Base-by-base conservation (phyloP, 2,329 filamentous ascomycete genomes). In the Alternaria alternata region DNA sequence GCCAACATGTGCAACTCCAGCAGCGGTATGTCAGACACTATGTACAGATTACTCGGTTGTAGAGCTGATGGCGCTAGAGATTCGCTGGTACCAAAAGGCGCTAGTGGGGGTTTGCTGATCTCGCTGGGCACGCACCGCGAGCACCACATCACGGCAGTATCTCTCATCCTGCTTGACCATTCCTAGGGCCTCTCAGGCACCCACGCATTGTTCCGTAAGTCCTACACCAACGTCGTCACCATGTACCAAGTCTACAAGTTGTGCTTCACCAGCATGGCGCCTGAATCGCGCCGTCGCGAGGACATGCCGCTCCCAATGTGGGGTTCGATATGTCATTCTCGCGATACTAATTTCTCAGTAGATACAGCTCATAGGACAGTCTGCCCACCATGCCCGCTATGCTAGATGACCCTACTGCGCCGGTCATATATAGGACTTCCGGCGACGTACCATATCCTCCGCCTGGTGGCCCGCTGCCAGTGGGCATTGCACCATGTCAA, bases 331-430 rank as follows among this genome's bases (percentile, higher is more conserved):
- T 51, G 47, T 48, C 41, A 24, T 32, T 18, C 49, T 14, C 42
- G 47, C 38, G 30, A 56, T 48, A 51, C 60, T 67, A 43, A 67
- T 54, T 22, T 49, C 46, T 38, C 8, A 12, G 14, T 24, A 42
- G 34, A 36, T 20, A 34, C 32, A 49, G 22, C 39, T 39, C 41
- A 24, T 26, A 49, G 20, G n/a, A 22, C 20, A 49, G 18, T 41
- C 47, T 41, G 62, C 62, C 68, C 75, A 80, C 78, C 67, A 93
- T 93, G 91, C 89, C 91, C 71, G 90, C 91, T 64, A 90, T 92
- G 80, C 85, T 93, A 73, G 91, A 94, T 75, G 91, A 93, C 75
- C 91, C 91, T 61, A 85, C 86, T 43, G 85, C 88, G 73, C 86
- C 90, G 66, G 87, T 88, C 75, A 88, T 92, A 69, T 88, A 89